Evolutionary conservation across 192 early-diverging fungal genomes (phyloP).

Genomic region (Backusella parvicylindrica): DNA sequence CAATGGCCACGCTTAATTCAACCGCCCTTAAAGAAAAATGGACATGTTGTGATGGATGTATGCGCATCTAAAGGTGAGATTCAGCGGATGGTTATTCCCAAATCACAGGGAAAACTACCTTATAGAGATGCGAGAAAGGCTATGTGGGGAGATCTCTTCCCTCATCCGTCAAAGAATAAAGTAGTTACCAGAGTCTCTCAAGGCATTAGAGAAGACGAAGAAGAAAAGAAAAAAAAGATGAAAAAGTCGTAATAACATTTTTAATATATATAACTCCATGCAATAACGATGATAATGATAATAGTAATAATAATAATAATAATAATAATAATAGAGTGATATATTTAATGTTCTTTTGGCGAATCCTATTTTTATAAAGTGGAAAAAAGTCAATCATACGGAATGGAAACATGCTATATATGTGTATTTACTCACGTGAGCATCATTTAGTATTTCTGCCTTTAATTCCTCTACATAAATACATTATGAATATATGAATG

Average conservation of each 20-base stretch:
- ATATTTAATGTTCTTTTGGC: too few species aligned
- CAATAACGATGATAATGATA: too few species aligned
- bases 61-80: constrained; percentile 55
- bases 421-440: constrained; percentile 15
- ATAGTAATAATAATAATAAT: too few species aligned
- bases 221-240: not conserved
- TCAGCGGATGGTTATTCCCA: constrained; percentile 68
- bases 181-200: constrained; percentile 14
- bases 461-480: constrained; percentile 35
- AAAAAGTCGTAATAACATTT: not conserved
- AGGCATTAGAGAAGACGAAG: not conserved
- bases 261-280: not conserved
- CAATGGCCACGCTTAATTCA: constrained; percentile 69
- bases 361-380: too few species aligned
- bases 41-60: constrained; percentile 70
- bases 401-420: not conserved
- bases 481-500: not conserved
- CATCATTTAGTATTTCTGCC: constrained; percentile 37
- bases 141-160: constrained; percentile 83
- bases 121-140: constrained; percentile 76
- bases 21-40: constrained; percentile 75
- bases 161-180: constrained; percentile 62
- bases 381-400: not conserved
- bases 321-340: too few species aligned
- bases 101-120: constrained; percentile 62